Base-by-base conservation (phyloP, 345 rosid species). In the Camelina neglecta region DNA sequence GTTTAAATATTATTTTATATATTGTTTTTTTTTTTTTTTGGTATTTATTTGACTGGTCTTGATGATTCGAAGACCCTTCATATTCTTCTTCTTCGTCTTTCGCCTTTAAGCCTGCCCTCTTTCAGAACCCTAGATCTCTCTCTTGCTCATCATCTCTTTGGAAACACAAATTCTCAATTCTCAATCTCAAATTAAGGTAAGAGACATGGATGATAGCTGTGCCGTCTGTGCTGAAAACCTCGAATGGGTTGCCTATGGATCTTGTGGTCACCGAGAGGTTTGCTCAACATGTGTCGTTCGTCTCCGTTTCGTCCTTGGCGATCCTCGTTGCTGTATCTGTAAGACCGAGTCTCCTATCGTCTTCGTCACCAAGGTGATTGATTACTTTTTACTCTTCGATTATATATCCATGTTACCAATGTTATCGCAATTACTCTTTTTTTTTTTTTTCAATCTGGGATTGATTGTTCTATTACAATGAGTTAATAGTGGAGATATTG, bases 201-300 rank as follows among this genome's bases (percentile, higher is more conserved):
- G 55, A 62, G 48, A 47, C 54, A 92, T 93, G 98, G 98, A 94
- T 78, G 97, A 94, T 59, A 87, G 90, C 48, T 94, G 97, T 69
- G 96, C 92, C 35, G 97, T 94, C 29, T 94, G 98, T 73, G 98
- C 97, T 11, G 98, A 94, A 23, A 73, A 84, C 24, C 81, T 94
- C 60, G 93, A 94, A 72, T 94, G 98, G 98, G 97, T 89, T 72
- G 95, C 95, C 12, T 94, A 94, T 45, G 97, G 96, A 2, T 73
- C 92, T 5, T 92, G 97, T 67, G 96, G 97, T n/a, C 98, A 94
- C 81, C 89, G 91, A 5, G 98, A 93, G 7, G 97, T 91, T 39
- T 93, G 97, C 86, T 85, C 95, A 11, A 91, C 93, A 48, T 93
- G 97, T 80, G 89, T 93, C 20, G 86, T 86, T 65, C 96, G 96